Base-by-base conservation (phyloP, 2,329 filamentous ascomycete genomes). In the Fusarium sp. region DNA sequence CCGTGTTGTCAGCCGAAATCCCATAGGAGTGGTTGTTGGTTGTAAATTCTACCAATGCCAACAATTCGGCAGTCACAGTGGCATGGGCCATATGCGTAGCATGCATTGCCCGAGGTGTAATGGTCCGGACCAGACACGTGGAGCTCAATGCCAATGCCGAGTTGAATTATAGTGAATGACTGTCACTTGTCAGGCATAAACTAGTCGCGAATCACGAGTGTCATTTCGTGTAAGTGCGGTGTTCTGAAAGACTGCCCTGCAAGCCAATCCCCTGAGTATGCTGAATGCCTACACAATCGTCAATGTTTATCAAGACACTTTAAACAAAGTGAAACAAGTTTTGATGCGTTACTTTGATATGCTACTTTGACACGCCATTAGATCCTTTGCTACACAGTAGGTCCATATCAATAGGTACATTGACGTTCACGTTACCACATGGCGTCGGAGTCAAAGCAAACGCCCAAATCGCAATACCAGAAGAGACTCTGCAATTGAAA, bases 1-100 rank as follows among this genome's bases (percentile, higher is more conserved):
- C 37, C 37, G 50, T 70, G 37, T 39, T 48, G 52, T 43, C 43
- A 45, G 50, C 14, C 59, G 48, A 23, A 32, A 64, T 56, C 41
- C 32, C 56, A 14, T 30, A 34, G 23, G 34, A 25, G 10, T 41
- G 32, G 54, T 57, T 32, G 48, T 52, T 52, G 18, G 32, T 25
- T 57, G 34, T 37, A 35, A 37, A 37, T 57, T 35, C 32, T 34
- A 56, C 52, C 30, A 50, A 50, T 50, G 25, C 45, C 45, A 50
- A 50, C 45, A 50, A 30, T 13, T 11, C 27, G 48, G 27, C 48
- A 52, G 27, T 20, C 32, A 20, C 11, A 52, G 20, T 18, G 27
- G 48, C 25, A 52, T 52, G 48, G 27, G 48, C 27, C 27, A 32
- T 18, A 52, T 32, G 48, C 48, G 32, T 32, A 52, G 18, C 43